Evolutionary conservation across 345 rosid species (phyloP).

Genomic region (Brassica carinata): DNA sequence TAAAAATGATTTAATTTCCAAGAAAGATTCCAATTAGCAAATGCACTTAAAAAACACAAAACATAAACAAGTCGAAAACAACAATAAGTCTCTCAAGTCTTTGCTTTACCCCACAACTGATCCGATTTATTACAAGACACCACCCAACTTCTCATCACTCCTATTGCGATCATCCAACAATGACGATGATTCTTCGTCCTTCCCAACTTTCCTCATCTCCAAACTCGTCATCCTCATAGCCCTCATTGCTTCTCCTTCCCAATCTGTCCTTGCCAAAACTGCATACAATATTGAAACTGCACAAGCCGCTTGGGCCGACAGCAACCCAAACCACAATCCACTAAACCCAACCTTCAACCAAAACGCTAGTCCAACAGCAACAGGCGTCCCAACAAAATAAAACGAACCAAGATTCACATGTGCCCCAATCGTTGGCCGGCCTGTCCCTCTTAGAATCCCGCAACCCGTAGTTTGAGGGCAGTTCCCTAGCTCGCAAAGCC

Average conservation of each 20-base stretch:
- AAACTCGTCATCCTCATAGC: slow-evolving; percentile 60
- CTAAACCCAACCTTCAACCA: slow-evolving; percentile 71
- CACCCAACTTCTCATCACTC: slow-evolving; percentile 37
- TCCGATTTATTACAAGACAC: slow-evolving; percentile 28
- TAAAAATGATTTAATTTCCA: slow-evolving; percentile 5
- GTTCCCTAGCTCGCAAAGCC: slow-evolving; percentile 91
- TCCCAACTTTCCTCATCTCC: slow-evolving; percentile 49
- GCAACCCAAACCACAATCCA: slow-evolving; percentile 88
- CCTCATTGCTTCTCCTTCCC: slow-evolving; percentile 83
- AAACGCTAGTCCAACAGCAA: slow-evolving; percentile 85
- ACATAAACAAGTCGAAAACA: slow-evolving; percentile 2
- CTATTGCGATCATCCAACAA: slow-evolving; percentile 44
- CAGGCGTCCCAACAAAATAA: slow-evolving; percentile 91
- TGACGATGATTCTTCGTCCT: slow-evolving; percentile 44
- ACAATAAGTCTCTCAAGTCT: slow-evolving; percentile 9
- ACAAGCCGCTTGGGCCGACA: slow-evolving; percentile 89
- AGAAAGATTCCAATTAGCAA: slow-evolving; percentile 14
- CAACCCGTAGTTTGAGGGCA: slow-evolving; percentile 98
- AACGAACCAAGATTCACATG: slow-evolving; percentile 79
- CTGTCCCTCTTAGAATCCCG: slow-evolving; percentile 87
- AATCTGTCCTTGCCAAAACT: slow-evolving; percentile 65
- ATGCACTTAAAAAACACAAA: neutral
- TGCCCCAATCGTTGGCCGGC: slow-evolving; percentile 80
- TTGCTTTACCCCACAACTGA: slow-evolving; percentile 6
- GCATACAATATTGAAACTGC: slow-evolving; percentile 63